These are phyloP conservation scores for Leishmania major DNA, from an alignment of 208 protist species.

Conservation along the genomic window DNA sequence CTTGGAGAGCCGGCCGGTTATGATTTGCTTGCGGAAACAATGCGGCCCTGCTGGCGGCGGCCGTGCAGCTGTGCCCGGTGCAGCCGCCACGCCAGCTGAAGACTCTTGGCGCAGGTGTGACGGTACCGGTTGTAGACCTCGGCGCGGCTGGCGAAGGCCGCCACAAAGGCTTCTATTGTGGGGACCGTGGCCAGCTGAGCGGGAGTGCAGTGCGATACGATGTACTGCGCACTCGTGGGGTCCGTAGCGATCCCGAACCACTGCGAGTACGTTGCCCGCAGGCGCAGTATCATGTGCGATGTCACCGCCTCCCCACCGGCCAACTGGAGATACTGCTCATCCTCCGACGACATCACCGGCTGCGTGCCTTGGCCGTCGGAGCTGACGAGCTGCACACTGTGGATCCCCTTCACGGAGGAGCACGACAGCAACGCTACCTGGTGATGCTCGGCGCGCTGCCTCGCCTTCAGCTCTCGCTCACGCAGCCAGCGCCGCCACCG, in stretches of 20 bases:
- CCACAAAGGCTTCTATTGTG: conserved; percentile 41
- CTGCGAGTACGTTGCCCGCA: conserved; percentile 41
- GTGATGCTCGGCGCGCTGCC: conserved; percentile 25
- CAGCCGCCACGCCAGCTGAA: conserved; percentile 40
- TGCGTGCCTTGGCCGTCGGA: not conserved
- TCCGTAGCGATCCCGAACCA: conserved; percentile 36
- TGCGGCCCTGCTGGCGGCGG: not conserved
- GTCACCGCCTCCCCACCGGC: conserved; percentile 18
- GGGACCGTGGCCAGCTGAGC: conserved; percentile 16
- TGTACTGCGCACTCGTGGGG: conserved; percentile 10
- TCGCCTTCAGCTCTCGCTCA: conserved; percentile 20
- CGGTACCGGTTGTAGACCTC: conserved; percentile 31
- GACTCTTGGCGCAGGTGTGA: conserved; percentile 35
- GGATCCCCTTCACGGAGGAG: conserved; percentile 2
- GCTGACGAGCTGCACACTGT: not conserved
- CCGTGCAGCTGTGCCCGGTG: not conserved
- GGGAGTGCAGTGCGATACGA: conserved; percentile 7
- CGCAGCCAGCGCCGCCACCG: conserved; percentile 41
- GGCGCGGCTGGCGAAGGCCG: conserved; percentile 32
- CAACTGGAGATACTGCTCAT: conserved; percentile 19
- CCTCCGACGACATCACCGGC: conserved; percentile 3
- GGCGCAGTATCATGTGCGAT: conserved; percentile 30
- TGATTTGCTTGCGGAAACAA: not conserved
- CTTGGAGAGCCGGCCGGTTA: not conserved
- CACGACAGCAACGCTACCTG: conserved; percentile 24